A percentile compares a stretch with the other conserved stretches of the same genome.
Evolutionary conservation across 495 filamentous ascomycete species (phyloP).

Genomic region (Aspergillus funiculosus): DNA sequence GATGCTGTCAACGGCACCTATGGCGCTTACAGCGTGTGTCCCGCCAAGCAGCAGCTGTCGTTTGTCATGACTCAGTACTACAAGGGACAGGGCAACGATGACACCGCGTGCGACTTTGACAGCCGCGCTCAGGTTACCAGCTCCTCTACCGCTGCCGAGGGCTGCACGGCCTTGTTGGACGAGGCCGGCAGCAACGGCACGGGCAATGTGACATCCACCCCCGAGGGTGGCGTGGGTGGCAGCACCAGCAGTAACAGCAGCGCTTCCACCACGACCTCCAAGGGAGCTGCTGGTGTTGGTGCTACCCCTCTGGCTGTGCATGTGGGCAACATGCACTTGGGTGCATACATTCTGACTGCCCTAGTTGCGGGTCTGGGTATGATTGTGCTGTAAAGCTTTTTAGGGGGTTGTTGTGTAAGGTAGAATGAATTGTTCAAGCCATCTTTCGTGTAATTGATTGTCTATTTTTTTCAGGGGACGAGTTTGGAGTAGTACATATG

Average conservation of each 20-base stretch:
- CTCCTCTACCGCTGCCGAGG: constrained; percentile 41
- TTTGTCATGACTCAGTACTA: constrained; percentile 85
- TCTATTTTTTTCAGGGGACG: no score
- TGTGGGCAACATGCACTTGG: constrained; percentile 58
- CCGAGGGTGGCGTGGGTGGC: constrained; percentile 27
- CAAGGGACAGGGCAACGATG: constrained; percentile 47
- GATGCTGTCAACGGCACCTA: constrained; percentile 69
- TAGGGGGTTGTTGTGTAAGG: no score
- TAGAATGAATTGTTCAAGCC: no score
- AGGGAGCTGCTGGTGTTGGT: constrained; percentile 36
- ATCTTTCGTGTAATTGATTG: no score
- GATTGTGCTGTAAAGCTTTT: constrained; percentile 67
- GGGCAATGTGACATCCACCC: constrained; percentile 60
- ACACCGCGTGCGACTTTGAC: constrained; percentile 68
- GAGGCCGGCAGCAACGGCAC: constrained; percentile 58
- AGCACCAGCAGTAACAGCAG: constrained; percentile 48
- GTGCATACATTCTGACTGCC: constrained; percentile 63
- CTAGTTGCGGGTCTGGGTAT: constrained; percentile 65
- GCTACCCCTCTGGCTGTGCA: constrained; percentile 51
- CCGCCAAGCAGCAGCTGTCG: constrained; percentile 65
- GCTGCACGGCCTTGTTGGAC: constrained; percentile 49
- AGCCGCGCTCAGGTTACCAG: constrained; percentile 51
- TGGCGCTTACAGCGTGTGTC: constrained; percentile 89
- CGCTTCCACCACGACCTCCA: constrained; percentile 37
- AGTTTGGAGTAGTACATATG: no score